Percentiles rank a stretch among this genome's conserved stretches.
Evolutionary conservation across 1,284 basidiomycete genomes (phyloP).

Genomic region (Retiboletus fuscus): DNA sequence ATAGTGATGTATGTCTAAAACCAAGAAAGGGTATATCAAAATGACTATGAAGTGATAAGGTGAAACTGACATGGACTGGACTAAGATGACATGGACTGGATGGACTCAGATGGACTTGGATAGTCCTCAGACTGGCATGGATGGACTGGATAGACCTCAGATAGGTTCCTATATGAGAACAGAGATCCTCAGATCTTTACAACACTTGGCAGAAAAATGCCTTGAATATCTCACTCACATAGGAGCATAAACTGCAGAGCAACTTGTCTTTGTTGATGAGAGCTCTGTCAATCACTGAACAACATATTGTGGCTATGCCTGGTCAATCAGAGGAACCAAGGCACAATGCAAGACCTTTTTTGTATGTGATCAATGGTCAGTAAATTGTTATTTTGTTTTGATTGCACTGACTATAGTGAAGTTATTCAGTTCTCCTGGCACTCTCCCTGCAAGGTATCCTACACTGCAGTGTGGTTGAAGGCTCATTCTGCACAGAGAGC

Average conservation of each 20-base stretch:
- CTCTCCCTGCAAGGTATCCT: background rate
- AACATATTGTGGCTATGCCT: slow-evolving; percentile 2
- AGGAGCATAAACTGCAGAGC: slow-evolving; percentile 25
- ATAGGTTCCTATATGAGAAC: too few species aligned
- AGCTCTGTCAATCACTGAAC: background rate
- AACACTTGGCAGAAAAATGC: slow-evolving; percentile 36
- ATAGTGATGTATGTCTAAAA: too few species aligned
- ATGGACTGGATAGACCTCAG: too few species aligned
- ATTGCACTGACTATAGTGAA: background rate
- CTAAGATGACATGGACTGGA: too few species aligned
- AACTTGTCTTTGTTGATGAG: slow-evolving; percentile 7
- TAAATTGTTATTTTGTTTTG: background rate
- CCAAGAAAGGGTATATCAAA: too few species aligned
- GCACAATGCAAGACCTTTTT: background rate
- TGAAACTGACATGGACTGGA: too few species aligned
- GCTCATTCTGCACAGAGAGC: background rate
- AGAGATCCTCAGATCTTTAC: too few species aligned
- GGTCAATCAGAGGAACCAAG: slow-evolving; percentile 4
- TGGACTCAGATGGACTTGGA: too few species aligned
- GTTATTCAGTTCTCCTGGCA: background rate
- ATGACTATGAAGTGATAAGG: too few species aligned
- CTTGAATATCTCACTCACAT: slow-evolving; percentile 36
- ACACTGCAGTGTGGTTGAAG: background rate
- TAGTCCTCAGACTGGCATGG: too few species aligned
- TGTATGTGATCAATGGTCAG: background rate